These are phyloP conservation scores for Saccharomycopsis olivae DNA, from an alignment of 805 yeast species.

Conservation along the genomic window DNA sequence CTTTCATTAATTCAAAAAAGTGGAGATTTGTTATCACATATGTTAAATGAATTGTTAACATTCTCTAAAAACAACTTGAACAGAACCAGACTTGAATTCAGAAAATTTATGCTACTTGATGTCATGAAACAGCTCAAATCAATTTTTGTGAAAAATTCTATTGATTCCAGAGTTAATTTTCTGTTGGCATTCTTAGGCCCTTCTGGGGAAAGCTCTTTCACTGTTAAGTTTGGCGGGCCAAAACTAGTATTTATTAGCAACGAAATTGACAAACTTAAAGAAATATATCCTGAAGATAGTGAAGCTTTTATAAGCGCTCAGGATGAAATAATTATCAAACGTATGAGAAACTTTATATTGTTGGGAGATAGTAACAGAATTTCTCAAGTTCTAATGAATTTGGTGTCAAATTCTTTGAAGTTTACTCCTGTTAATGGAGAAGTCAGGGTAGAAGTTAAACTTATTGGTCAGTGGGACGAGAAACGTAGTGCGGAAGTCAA, in stretches of 20 bases:
- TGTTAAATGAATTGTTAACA: slow-evolving; percentile 81
- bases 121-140: slow-evolving; percentile 78
- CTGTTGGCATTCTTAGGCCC: slow-evolving; percentile 37
- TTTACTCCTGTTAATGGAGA: slow-evolving; percentile 87
- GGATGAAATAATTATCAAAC: slow-evolving; percentile 22
- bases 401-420: slow-evolving; percentile 83
- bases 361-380: slow-evolving; percentile 87
- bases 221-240: background rate
- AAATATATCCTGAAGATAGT: background rate
- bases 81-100: slow-evolving; percentile 70
- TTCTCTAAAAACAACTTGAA: slow-evolving; percentile 88
- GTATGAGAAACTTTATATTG: slow-evolving; percentile 50
- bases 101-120: slow-evolving; percentile 70
- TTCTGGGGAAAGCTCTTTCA: background rate
- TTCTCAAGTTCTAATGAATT: slow-evolving; percentile 84
- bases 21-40: slow-evolving; percentile 82
- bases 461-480: slow-evolving; percentile 66
- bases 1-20: slow-evolving; percentile 71
- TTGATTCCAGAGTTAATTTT: slow-evolving; percentile 64
- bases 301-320: background rate
- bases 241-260: background rate
- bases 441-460: slow-evolving; percentile 51
- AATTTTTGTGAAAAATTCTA: slow-evolving; percentile 72
- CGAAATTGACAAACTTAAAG: background rate
- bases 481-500: slow-evolving; percentile 31